These are phyloP conservation scores for Oxyria digyna DNA, from an alignment of 148 eudicot species.

Conservation along the genomic window DNA sequence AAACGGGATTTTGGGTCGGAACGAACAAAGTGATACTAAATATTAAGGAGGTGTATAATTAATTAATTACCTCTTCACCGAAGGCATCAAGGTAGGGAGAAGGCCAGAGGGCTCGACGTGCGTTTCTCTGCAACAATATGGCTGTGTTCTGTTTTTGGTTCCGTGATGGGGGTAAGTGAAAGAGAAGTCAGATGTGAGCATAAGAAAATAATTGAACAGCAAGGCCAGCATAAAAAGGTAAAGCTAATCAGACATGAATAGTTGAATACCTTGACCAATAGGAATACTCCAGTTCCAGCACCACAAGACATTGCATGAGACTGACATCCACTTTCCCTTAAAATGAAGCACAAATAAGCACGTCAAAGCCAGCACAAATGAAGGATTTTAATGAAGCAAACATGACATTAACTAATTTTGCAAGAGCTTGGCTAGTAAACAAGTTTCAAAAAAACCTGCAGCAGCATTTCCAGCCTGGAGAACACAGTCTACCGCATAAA, in stretches of 20 bases:
- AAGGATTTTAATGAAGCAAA: neutral
- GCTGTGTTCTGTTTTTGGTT: constrained; percentile 49
- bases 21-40: too few relatives aligned
- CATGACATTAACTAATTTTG: neutral
- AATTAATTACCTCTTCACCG: constrained; percentile 81
- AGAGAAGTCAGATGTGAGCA: neutral
- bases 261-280: constrained; percentile 53
- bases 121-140: constrained; percentile 78
- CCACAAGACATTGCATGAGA: constrained; percentile 80
- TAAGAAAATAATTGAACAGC: neutral
- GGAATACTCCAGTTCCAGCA: constrained; percentile 84
- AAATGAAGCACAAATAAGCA: constrained; percentile 10
- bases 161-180: neutral
- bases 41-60: neutral
- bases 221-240: neutral
- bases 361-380: constrained; percentile 6
- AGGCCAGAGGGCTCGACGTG: constrained; percentile 89
- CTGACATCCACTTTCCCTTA: constrained; percentile 61
- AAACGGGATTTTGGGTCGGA: too few relatives aligned
- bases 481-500: constrained; percentile 80
- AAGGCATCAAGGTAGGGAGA: constrained; percentile 92
- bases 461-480: constrained; percentile 75
- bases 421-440: neutral
- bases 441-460: constrained; percentile 51
- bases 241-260: neutral